phyloP scores from a whole-genome alignment of 208 protist genomes.

The Trichomonas vaginalis region DNA sequence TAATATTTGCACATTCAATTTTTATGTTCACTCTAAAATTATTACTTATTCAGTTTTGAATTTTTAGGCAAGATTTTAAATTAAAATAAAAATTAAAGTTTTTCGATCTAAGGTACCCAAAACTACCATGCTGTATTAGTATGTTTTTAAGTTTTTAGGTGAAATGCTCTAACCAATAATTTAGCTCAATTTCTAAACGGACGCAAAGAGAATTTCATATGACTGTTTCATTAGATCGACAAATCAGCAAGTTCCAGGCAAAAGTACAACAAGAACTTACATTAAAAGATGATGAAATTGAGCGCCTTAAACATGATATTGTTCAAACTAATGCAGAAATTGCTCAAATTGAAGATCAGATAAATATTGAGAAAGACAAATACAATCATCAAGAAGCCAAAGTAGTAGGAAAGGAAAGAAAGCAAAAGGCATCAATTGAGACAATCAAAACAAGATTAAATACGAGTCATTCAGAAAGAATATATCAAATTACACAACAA shows the following conservation, averaged over 20 bases:
- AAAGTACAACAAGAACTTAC: background rate
- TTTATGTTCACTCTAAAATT: too few relatives aligned
- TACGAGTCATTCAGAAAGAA: background rate
- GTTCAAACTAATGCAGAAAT: background rate
- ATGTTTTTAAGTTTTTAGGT: too few relatives aligned
- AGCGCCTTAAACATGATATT: background rate
- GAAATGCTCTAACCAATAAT: too few relatives aligned
- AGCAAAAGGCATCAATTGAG: background rate
- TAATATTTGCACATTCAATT: too few relatives aligned
- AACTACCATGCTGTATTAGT: too few relatives aligned
- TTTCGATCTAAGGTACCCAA: too few relatives aligned
- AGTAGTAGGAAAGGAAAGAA: background rate
- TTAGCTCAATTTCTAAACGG: background rate
- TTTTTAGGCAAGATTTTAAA: too few relatives aligned
- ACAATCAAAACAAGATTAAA: background rate
- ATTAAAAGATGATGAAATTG: background rate
- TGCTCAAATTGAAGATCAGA: background rate
- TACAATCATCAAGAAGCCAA: background rate
- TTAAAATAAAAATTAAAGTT: too few relatives aligned
- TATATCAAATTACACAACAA: background rate
- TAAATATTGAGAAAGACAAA: background rate
- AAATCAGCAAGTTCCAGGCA: background rate
- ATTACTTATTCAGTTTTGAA: too few relatives aligned
- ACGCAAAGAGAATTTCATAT: background rate
- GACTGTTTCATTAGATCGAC: background rate